Evolutionary conservation across 352 stramenopile species (phyloP).

Genomic region (Phytopythium litorale): DNA sequence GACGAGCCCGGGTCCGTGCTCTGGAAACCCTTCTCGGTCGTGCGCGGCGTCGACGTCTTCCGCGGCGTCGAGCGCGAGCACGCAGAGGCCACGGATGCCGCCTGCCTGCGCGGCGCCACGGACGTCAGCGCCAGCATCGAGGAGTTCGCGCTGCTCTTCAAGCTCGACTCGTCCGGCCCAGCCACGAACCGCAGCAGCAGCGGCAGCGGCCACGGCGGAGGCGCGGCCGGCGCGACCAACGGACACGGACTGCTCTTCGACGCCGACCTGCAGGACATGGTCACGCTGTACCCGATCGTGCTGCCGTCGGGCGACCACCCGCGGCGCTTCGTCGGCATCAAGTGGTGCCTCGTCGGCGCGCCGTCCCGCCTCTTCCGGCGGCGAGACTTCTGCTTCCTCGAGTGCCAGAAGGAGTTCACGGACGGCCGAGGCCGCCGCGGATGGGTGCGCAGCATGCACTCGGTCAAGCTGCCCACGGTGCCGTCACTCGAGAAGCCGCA

Average conservation of each 20-base stretch:
- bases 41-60: constrained; percentile 57
- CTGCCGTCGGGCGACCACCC: constrained; percentile 66
- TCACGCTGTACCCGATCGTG: constrained; percentile 73
- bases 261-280: constrained; percentile 63
- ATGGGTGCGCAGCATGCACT: constrained; percentile 57
- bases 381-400: constrained; percentile 81
- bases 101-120: constrained; percentile 59
- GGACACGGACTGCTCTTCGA: constrained; percentile 76
- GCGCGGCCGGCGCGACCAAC: background rate
- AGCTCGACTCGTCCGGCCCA: constrained; percentile 57
- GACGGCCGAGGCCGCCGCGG: constrained; percentile 51
- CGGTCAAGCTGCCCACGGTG: constrained; percentile 52
- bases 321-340: constrained; percentile 72
- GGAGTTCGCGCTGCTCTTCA: constrained; percentile 82
- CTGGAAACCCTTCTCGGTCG: constrained; percentile 39
- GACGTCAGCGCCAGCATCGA: constrained; percentile 80
- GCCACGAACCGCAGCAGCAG: background rate
- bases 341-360: constrained; percentile 77
- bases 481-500: constrained; percentile 45
- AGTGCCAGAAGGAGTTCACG: constrained; percentile 83
- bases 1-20: constrained; percentile 39
- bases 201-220: background rate
- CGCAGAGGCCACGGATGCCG: constrained; percentile 33
- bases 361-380: constrained; percentile 69
- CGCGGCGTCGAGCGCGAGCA: constrained; percentile 39